A percentile compares a stretch with the other conserved stretches of the same genome.
Conservation (phyloP, 2,329 filamentous ascomycete species). For the Phyllosticta ampelicida region DNA sequence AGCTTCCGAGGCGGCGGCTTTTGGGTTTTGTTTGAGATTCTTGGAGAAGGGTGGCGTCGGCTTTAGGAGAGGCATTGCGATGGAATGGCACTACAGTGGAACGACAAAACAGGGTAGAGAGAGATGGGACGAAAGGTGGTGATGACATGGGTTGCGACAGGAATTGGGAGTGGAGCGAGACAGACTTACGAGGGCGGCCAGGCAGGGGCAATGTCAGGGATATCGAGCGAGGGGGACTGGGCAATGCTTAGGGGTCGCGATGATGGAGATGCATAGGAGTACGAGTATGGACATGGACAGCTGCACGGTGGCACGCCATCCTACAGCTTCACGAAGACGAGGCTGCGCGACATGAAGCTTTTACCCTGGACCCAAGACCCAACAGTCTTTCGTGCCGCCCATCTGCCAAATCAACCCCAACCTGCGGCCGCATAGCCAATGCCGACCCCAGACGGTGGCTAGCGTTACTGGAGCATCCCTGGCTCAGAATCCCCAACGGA, state of each 20-base stretch:
- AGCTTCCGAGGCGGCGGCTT: conserved; percentile 7
- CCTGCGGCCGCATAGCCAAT: not conserved
- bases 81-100: not conserved
- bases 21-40: not conserved
- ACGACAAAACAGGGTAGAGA: not conserved
- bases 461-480: not conserved
- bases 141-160: not conserved
- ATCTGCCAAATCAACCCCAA: not conserved
- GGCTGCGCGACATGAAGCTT: no score
- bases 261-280: no score
- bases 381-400: no score
- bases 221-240: no score
- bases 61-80: conserved; percentile 6
- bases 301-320: no score
- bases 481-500: not conserved
- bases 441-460: not conserved
- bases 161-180: not conserved
- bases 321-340: no score
- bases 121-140: no score
- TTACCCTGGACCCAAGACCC: no score
- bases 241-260: no score
- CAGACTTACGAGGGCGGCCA: no score
- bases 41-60: not conserved
- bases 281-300: no score
- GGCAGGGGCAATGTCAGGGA: no score